Evolutionary conservation across 768 basidiomycete genomes (phyloP), one percentile per base, ranked within the genome.

Genomic region (Hygrophorus pudorinus): DNA sequence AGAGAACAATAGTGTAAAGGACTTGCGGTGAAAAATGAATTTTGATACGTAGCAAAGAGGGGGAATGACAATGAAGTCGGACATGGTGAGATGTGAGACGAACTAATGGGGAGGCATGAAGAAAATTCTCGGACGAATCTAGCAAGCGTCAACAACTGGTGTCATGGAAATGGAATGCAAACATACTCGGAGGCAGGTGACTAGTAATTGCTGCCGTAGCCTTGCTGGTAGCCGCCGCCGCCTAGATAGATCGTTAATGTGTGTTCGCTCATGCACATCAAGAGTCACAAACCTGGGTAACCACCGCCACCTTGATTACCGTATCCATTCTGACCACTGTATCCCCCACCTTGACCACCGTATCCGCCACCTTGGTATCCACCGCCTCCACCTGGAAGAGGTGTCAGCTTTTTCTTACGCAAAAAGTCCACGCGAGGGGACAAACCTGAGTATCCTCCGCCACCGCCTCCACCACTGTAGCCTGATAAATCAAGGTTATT

Each of bases 221-320:
- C 36, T 14, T 21, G 8, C 28, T 39, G 53, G 12, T 53, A 18
- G 29, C 40, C 29, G 28, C 27, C 24, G 12, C 39, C 40, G 14
- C 42, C 33, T 11, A 10, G 28, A 35, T 44, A 53, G 31, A 54
- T 56, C 7, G 24, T 24, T 24, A 24, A 24, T 24, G n/a, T 24
- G n/a, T 13, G 20, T 39, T 13, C 14, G 5, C 12, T n/a, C 9
- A 18, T 42, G 32, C 18, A 21, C 12, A 32, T 37, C 7, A 14
- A 14, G 47, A 55, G 34, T 41, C 52, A 55, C 28, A 18, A 36
- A 50, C 48, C 17, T 29, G 43, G 55, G 42, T 49, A 48, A 40
- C 53, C 60, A 41, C 58, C 56, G 38, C 64, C 60, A 4, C 59
- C 55, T 42, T 51, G 56, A 18, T 64, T 59, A 39, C 55, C 47